Conservation (phyloP, 805 yeast genomes). For the Hanseniaspora osmophila region DNA sequence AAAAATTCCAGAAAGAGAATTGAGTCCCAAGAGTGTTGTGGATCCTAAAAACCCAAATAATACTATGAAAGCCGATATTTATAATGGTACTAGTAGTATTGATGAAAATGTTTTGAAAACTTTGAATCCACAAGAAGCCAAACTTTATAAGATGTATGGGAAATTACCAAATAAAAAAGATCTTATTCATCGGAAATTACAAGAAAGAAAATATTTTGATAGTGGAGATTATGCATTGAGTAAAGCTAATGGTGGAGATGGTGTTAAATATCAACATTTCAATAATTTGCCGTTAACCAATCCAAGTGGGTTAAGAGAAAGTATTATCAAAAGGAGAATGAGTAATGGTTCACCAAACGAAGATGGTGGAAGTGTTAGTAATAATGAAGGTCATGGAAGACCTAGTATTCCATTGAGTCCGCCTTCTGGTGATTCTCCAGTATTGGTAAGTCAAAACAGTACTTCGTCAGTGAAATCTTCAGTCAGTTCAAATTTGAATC, state of each 20-base stretch:
- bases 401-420: too few species aligned
- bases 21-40: too few species aligned
- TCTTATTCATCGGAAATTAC: constrained; percentile 56
- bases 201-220: constrained; percentile 84
- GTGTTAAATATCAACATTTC: constrained; percentile 8
- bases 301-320: constrained; percentile 22
- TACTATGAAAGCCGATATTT: too few species aligned
- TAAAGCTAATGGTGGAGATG: constrained; percentile 35
- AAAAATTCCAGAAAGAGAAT: too few species aligned
- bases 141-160: constrained; percentile 69
- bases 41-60: too few species aligned
- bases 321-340: constrained; percentile 22
- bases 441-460: too few species aligned
- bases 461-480: too few species aligned
- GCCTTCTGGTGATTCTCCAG: too few species aligned
- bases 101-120: constrained; percentile 24
- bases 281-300: constrained; percentile 23
- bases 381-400: too few species aligned
- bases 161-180: constrained; percentile 73
- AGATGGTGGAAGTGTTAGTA: too few species aligned
- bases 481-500: too few species aligned
- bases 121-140: constrained; percentile 65
- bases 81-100: too few species aligned
- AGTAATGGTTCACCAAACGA: constrained; percentile 9
- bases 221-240: constrained; percentile 89